Base-by-base conservation (phyloP, 495 filamentous ascomycete species). In the Aspergillus leporis region DNA sequence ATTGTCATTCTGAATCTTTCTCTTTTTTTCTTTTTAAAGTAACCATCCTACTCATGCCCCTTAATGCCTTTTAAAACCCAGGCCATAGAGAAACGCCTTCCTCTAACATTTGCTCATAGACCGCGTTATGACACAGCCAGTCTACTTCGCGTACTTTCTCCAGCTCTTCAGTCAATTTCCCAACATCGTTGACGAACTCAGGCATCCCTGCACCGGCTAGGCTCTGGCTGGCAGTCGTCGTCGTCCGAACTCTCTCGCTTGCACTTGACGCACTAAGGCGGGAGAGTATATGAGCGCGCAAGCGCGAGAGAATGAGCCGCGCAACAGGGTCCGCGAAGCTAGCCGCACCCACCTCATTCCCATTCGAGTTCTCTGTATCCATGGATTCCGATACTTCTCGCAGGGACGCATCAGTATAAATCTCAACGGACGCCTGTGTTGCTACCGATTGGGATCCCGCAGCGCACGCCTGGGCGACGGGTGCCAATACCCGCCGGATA, bases 161-260 rank as follows among this genome's bases (percentile, higher is more conserved):
- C 61, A 96, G 70, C 73, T 89, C 87, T 14, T 96, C 93, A 14
- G 92, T 89, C 61, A 96, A 81, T 32, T 87, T 84, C 6, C 89
- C 86, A n/a, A 98, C 85, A 66, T 86, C 87, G 49, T 77, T 85
- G n/a, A 93, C 88, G 74, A 96, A 97, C 73, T 98, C 94, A 0
- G 88, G 85, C 73, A 98, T 81, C 0, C 94, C 95, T 40, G 87
- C 82, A 2, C 83, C 81, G 2, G 90, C 89, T 16, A 98, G 78
- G 48, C 86, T 88, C 71, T 98, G 93, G 23, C 86, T 89, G 5
- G 92, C 93, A 0, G 86, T 90, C 51, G 84, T 90, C 1, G 89
- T 90, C n/a, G 87, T 85, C 60, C 84, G 83, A 16, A 96, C 88
- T 59, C 90, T 84, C 71, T 97, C 93, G 46, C 83, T 89, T 38